These are phyloP conservation scores for bread wheat (Triticum aestivum) DNA, from an alignment of 176 grass and related monocot species.

Conservation along the genomic window DNA sequence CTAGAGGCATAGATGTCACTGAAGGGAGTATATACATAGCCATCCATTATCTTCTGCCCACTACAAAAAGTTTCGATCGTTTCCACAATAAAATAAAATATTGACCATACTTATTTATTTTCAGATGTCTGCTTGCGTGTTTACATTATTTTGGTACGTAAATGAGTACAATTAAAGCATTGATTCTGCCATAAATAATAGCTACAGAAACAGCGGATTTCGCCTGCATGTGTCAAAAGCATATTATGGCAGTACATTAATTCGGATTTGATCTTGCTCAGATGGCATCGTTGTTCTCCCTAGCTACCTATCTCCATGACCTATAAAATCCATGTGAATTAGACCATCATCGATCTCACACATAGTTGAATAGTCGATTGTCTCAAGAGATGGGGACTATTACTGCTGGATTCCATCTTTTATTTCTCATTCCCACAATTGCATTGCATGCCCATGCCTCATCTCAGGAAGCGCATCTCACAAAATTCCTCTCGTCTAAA, in stretches of 20 bases:
- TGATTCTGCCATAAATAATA: too few relatives aligned
- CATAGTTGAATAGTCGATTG: not conserved
- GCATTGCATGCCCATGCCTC: not conserved
- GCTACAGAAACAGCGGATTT: too few relatives aligned
- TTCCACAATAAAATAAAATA: too few relatives aligned
- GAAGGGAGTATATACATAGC: not conserved
- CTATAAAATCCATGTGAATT: not conserved
- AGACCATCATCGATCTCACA: not conserved
- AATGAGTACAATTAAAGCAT: too few relatives aligned
- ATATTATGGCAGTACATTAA: too few relatives aligned
- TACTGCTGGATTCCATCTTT: not conserved
- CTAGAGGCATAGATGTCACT: not conserved
- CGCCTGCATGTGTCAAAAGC: too few relatives aligned
- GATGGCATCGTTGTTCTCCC: not conserved
- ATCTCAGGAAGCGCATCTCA: not conserved
- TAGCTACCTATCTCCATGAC: not conserved
- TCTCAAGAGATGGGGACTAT: not conserved
- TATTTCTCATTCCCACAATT: not conserved
- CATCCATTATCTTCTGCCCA: not conserved
- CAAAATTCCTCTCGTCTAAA: not conserved
- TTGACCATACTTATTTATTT: too few relatives aligned
- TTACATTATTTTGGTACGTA: too few relatives aligned
- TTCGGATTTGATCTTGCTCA: not conserved
- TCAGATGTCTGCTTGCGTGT: too few relatives aligned
- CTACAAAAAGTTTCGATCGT: too few relatives aligned